Conservation (phyloP, 2,329 filamentous ascomycete species). For the Aureobasidium sp. region DNA sequence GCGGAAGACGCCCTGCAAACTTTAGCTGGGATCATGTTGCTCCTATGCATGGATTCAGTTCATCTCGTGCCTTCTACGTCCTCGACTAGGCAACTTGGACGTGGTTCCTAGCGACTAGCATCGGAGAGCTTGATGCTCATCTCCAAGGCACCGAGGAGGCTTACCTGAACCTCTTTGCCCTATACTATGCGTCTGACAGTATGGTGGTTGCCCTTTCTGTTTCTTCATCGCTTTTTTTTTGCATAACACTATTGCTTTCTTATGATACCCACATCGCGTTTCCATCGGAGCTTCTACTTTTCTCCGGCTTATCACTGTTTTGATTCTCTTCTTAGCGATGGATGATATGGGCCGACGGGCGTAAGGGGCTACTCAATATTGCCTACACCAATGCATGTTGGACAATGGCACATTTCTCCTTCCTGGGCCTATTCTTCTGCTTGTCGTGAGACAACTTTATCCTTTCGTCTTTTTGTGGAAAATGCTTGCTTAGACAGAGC, state of each 20-base stretch:
- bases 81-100: slow-evolving; percentile 2
- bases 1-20: neutral
- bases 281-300: neutral
- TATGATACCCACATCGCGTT: neutral
- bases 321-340: neutral
- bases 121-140: no score
- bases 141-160: neutral
- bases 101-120: neutral
- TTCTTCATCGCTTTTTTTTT: neutral
- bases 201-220: neutral
- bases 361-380: neutral
- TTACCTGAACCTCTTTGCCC: neutral
- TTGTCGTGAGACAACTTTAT: no score
- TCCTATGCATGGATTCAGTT: neutral
- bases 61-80: neutral
- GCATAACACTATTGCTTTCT: neutral
- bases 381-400: neutral
- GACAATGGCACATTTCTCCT: neutral
- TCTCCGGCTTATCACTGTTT: neutral
- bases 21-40: slow-evolving; percentile 5
- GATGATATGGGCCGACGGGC: neutral
- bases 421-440: neutral
- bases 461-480: no score
- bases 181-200: neutral
- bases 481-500: neutral